A percentile compares a stretch with the other conserved stretches of the same genome.
Evolutionary conservation across 805 yeast species (phyloP).

Genomic region (Cyberlindnera misumaiensis): DNA sequence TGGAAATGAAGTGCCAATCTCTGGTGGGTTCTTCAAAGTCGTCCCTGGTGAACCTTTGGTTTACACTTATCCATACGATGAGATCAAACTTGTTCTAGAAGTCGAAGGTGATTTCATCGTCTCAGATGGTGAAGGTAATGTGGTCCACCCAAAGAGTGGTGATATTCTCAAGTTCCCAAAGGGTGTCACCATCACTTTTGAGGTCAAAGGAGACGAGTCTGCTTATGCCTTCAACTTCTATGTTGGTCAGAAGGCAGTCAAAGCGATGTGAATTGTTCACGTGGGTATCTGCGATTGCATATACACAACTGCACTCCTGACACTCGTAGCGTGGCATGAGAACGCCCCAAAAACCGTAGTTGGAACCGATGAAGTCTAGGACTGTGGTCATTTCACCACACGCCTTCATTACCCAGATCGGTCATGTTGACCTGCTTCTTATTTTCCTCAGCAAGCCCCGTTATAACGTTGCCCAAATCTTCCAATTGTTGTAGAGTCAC

Average conservation of each 20-base stretch:
- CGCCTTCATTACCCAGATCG: slow-evolving; percentile 20
- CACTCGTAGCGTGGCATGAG: no score
- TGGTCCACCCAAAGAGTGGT: slow-evolving; percentile 52
- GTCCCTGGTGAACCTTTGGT: no score
- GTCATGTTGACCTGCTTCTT: slow-evolving; percentile 13
- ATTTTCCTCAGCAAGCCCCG: slow-evolving; percentile 15
- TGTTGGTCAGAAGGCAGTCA: background rate
- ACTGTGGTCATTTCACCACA: slow-evolving; percentile 17
- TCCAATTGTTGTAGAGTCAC: slow-evolving; percentile 14
- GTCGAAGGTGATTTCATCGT: no score
- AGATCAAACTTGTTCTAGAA: no score
- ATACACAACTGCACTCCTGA: no score
- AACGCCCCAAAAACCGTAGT: no score
- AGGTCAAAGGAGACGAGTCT: background rate
- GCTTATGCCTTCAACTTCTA: background rate
- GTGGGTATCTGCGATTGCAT: no score
- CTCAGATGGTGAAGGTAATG: slow-evolving; percentile 32
- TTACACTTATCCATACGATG: no score
- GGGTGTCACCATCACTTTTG: slow-evolving; percentile 21
- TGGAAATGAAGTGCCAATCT: slow-evolving; percentile 51
- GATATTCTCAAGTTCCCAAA: slow-evolving; percentile 25
- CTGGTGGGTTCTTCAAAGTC: slow-evolving; percentile 50
- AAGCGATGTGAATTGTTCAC: no score
- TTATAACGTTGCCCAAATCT: slow-evolving; percentile 5
- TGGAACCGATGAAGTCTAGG: no score